Conservation (phyloP, 2,329 filamentous ascomycete species). For the Xylaria digitata region DNA sequence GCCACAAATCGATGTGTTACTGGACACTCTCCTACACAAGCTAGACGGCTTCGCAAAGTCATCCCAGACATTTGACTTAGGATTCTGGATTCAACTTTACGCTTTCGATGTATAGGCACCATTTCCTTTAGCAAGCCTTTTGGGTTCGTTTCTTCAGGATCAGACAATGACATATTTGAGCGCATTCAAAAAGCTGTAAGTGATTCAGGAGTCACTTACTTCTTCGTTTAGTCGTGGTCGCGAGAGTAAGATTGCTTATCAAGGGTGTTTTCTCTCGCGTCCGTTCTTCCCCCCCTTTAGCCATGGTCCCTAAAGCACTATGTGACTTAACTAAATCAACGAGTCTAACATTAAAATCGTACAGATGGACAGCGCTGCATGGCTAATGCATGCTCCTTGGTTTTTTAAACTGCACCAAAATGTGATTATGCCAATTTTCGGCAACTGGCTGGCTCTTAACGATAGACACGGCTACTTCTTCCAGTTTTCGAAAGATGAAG, state of each 20-base stretch:
- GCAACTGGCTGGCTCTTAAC: conserved; percentile 34
- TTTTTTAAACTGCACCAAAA: conserved; percentile 18
- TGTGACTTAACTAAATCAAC: too few species aligned
- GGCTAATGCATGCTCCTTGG: conserved; percentile 20
- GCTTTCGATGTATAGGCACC: conserved; percentile 33
- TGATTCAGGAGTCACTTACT: too few species aligned
- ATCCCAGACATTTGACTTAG: conserved; percentile 13
- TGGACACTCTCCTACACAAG: conserved; percentile 10
- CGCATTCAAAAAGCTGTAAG: not conserved
- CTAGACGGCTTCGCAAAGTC: not conserved
- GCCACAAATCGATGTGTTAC: conserved; percentile 28
- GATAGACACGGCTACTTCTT: conserved; percentile 35
- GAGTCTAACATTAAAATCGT: too few species aligned
- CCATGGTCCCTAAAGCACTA: too few species aligned
- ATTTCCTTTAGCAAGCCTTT: conserved; percentile 30
- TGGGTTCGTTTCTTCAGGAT: conserved; percentile 22
- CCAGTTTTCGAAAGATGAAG: conserved; percentile 13
- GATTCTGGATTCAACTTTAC: conserved; percentile 24
- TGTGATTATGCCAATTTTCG: conserved; percentile 19
- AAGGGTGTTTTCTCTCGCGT: too few species aligned
- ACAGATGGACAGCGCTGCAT: conserved; percentile 1
- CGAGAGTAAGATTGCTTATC: too few species aligned
- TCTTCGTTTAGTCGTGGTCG: too few species aligned
- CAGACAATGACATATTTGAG: conserved; percentile 19
- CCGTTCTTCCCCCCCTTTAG: too few species aligned